Base-by-base conservation (phyloP, 257 asterid species). In the Perilla frutescens region DNA sequence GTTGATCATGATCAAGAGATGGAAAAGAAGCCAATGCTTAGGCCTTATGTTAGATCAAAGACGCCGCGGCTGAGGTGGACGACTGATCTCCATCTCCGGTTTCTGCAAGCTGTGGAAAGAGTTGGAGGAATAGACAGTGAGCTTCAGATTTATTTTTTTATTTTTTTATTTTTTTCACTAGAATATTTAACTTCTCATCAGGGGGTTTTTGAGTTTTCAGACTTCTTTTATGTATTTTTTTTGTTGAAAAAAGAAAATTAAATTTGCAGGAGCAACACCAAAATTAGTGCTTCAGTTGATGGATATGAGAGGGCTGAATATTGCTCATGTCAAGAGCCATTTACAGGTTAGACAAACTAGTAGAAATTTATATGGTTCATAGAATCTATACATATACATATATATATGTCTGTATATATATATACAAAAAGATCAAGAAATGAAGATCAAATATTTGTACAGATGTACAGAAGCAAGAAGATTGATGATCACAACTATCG, bases 261-360 rank as follows among this genome's bases (percentile, higher is more conserved):
- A 20, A 20, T 68, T 82, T 81, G 83, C 70, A 90, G 96, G 89
- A 78, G 96, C 96, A 61, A 90, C 96, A 10, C 96, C 96, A 12
- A 88, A 88, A 76, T 60, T 82, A 77, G 91, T 87, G 64, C 90
- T 90, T 64, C 93, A 88, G 56, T 41, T 84, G 79, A 90, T 90
- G 96, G 77, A 81, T 82, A 77, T 88, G 70, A 87, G 85, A 72
- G 96, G 90, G 71, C 93, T 90, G 1, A 88, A 81, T 69, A 88
- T 90, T 58, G 82, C 96, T 81, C 96, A 90, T 83, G 96, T 90
- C 82, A 90, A 90, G 85, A 90, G 96, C 80, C 96, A 90, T 76
- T 82, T 90, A 81, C 96, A 90, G 92, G 95, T 88, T 11, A 58
- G 41, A 31, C 34, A 6, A 26, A 20, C 37, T 34, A 34, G 37